Evolutionary conservation across 139 green algal genomes (phyloP).

Genomic region (Tetraselmis chui): DNA sequence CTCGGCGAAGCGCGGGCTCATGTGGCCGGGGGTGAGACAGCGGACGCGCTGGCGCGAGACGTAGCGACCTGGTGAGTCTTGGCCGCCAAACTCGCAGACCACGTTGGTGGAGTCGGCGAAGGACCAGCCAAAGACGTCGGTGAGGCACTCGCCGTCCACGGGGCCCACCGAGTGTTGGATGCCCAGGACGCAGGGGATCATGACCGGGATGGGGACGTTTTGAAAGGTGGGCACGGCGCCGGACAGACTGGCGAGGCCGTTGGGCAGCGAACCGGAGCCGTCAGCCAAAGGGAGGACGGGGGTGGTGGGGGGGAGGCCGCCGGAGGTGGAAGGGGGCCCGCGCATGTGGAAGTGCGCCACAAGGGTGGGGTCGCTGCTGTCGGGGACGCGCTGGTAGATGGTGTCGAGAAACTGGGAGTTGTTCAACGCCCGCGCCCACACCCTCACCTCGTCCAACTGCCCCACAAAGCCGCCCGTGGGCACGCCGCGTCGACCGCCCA

Average conservation of each 20-base stretch:
- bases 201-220: slow-evolving; percentile 7
- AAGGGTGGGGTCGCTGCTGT: slow-evolving; percentile 1
- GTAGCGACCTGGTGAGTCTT: slow-evolving; percentile 1
- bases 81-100: slow-evolving; percentile 17
- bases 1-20: slow-evolving; percentile 17
- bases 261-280: background rate
- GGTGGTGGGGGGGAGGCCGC: background rate
- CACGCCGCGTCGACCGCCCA: slow-evolving; percentile 1
- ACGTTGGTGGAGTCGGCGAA: slow-evolving; percentile 9
- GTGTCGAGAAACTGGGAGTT: slow-evolving; percentile 4
- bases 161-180: slow-evolving; percentile 22
- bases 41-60: background rate
- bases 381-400: slow-evolving; percentile 11
- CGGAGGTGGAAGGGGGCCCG: background rate
- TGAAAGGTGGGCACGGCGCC: background rate
- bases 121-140: slow-evolving; percentile 24
- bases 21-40: slow-evolving; percentile 18
- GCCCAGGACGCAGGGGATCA: slow-evolving; percentile 24
- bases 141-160: slow-evolving; percentile 20
- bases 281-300: background rate
- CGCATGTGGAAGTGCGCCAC: slow-evolving; percentile 11
- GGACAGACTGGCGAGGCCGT: background rate
- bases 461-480: slow-evolving; percentile 3
- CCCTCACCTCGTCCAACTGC: slow-evolving; percentile 21
- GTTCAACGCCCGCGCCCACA: slow-evolving; percentile 11